These are phyloP conservation scores for Claviceps sp. DNA, from an alignment of 2,329 filamentous ascomycete genomes.

Conservation along the genomic window DNA sequence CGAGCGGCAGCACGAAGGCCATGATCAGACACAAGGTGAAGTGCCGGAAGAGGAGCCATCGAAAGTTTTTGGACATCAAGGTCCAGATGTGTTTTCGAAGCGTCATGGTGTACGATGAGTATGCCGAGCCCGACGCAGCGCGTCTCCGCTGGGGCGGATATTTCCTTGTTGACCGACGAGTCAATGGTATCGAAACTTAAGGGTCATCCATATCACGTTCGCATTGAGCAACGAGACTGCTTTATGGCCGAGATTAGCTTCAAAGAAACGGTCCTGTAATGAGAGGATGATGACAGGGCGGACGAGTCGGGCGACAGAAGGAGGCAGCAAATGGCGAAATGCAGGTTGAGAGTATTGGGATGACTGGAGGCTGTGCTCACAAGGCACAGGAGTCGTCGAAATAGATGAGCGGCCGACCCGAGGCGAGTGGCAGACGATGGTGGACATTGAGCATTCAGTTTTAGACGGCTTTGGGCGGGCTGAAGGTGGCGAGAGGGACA, in stretches of 20 bases:
- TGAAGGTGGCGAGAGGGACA: no score
- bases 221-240: neutral
- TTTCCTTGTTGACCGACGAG: neutral
- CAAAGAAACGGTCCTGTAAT: neutral
- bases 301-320: neutral
- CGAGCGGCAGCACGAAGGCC: slow-evolving; percentile 45
- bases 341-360: neutral
- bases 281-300: neutral
- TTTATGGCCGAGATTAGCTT: neutral
- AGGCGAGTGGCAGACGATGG: no score
- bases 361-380: no score
- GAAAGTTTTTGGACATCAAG: slow-evolving; percentile 48
- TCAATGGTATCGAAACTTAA: neutral
- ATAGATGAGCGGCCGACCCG: no score
- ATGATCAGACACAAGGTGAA: slow-evolving; percentile 37
- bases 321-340: neutral
- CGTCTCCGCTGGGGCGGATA: neutral
- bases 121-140: neutral
- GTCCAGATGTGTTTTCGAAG: slow-evolving; percentile 46
- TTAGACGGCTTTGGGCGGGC: no score
- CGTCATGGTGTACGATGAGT: slow-evolving; percentile 26
- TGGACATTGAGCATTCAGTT: no score
- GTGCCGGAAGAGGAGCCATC: slow-evolving; percentile 44
- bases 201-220: neutral
- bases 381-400: no score